These are phyloP conservation scores for Acrocalymma vagum DNA, from an alignment of 2,329 filamentous ascomycete genomes.

Conservation along the genomic window DNA sequence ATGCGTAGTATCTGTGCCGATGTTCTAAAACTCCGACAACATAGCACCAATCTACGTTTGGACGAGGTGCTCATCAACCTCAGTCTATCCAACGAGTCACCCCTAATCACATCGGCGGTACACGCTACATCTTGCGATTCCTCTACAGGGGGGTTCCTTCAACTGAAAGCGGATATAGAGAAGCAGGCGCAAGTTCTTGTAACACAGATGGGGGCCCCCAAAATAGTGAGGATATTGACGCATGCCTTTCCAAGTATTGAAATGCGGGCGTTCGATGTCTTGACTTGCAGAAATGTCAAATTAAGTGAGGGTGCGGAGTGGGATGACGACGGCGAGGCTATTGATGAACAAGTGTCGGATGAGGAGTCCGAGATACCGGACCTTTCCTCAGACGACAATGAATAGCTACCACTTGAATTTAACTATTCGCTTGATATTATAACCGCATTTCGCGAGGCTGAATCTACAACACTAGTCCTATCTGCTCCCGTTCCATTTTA, in stretches of 20 bases:
- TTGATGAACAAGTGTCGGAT: constrained; percentile 26
- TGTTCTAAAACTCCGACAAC: constrained; percentile 24
- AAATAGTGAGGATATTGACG: constrained; percentile 29
- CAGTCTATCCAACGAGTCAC: constrained; percentile 24
- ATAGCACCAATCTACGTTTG: constrained; percentile 26
- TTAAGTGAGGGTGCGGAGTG: constrained; percentile 25
- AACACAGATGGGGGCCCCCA: constrained; percentile 26
- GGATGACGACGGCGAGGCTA: constrained; percentile 29
- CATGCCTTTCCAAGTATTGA: constrained; percentile 22
- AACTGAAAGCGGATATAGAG: constrained; percentile 26
- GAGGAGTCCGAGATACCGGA: constrained; percentile 24
- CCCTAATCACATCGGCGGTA: constrained; percentile 16
- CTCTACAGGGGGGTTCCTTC: constrained; percentile 11
- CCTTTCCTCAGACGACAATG: constrained; percentile 20
- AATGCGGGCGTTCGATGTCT: constrained; percentile 28
- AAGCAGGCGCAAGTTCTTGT: constrained; percentile 29
- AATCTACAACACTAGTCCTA: too few species aligned
- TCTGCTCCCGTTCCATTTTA: too few species aligned
- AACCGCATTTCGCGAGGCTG: too few species aligned
- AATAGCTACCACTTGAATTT: constrained; percentile 15
- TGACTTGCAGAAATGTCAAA: constrained; percentile 23
- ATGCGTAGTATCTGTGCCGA: constrained; percentile 28
- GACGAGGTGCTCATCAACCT: constrained; percentile 30
- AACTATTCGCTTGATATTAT: constrained; percentile 14
- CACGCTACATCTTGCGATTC: constrained; percentile 22